A percentile compares a stretch with the other conserved stretches of the same genome.
These are phyloP conservation scores for Pseudogymnoascus sp. DNA, from an alignment of 2,329 filamentous ascomycete species.

Conservation along the genomic window DNA sequence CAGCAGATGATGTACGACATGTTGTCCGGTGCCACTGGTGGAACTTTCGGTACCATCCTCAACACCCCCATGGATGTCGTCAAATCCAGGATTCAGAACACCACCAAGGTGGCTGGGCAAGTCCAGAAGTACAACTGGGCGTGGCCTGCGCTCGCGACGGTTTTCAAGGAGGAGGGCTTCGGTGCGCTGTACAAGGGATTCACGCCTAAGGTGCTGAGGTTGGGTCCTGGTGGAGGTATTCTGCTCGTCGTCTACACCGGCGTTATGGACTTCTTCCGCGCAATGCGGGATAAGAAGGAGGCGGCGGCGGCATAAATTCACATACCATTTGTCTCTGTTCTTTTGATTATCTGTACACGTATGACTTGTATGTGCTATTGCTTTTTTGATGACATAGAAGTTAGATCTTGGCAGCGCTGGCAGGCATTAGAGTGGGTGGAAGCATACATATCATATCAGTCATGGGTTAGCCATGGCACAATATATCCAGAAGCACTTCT, in stretches of 20 bases:
- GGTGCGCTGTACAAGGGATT: conserved; percentile 94
- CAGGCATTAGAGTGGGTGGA: neutral
- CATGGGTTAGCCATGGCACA: neutral
- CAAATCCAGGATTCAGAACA: conserved; percentile 97
- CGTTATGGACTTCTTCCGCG: conserved; percentile 87
- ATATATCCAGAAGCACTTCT: neutral
- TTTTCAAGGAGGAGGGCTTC: conserved; percentile 91
- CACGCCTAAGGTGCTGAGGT: conserved; percentile 81
- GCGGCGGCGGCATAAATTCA: neutral
- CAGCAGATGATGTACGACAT: conserved; percentile 81
- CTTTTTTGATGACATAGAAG: conserved; percentile 7
- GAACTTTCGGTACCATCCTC: conserved; percentile 80
- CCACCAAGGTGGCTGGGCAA: conserved; percentile 68
- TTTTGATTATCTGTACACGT: neutral
- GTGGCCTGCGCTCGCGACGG: conserved; percentile 75
- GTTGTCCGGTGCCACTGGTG: conserved; percentile 77
- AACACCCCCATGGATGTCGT: conserved; percentile 98
- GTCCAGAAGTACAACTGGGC: conserved; percentile 98
- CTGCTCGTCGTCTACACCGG: conserved; percentile 80
- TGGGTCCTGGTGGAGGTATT: conserved; percentile 58
- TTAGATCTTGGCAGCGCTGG: conserved; percentile 1
- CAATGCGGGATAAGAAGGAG: conserved; percentile 33
- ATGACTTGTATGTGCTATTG: neutral
- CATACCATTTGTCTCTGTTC: neutral
- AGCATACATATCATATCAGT: neutral